Conservation (phyloP, 257 asterid genomes). For the Solanum commersonii region DNA sequence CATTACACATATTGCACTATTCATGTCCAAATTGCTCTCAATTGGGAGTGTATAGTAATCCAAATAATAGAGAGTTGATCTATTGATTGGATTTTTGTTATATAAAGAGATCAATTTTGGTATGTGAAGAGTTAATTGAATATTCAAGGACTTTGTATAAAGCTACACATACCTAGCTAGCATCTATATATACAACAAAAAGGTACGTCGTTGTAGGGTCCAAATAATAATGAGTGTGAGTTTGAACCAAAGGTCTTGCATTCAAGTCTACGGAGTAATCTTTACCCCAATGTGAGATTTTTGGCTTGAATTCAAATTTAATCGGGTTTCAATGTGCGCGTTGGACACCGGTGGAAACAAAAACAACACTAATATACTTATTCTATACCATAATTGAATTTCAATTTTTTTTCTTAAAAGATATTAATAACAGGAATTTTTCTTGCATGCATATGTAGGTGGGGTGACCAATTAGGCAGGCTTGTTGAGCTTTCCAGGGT, state of each 20-base stretch:
- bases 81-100: not conserved
- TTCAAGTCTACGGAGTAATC: no score
- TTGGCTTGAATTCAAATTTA: fast-evolving
- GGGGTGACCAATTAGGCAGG: not conserved
- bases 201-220: not conserved
- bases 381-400: not conserved
- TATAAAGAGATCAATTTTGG: not conserved
- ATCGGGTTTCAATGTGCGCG: no score
- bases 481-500: not conserved
- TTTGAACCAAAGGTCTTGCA: not conserved
- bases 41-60: not conserved
- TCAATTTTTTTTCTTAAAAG: not conserved
- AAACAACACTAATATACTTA: no score
- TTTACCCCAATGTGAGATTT: no score
- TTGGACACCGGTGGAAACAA: no score
- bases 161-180: not conserved
- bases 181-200: not conserved
- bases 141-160: not conserved
- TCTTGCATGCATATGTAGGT: not conserved
- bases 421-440: not conserved
- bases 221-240: not conserved
- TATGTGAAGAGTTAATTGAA: not conserved
- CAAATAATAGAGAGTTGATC: not conserved
- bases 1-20: not conserved
- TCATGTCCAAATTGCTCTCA: not conserved